Conservation (phyloP, 331 rosid species). For the Pyrus hybrid region DNA sequence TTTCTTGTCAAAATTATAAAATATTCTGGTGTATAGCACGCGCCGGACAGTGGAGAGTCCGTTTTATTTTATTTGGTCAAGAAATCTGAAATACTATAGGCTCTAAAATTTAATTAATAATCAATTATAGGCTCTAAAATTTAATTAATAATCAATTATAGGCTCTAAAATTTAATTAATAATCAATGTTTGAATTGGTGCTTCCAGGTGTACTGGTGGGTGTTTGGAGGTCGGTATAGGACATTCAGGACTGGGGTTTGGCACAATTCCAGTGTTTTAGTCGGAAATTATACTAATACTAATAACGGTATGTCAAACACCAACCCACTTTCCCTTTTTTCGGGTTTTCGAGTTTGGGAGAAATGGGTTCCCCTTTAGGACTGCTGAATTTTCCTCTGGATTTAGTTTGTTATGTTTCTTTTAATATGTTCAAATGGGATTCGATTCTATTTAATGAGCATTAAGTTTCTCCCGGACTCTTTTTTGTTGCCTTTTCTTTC, state of each 20-base stretch:
- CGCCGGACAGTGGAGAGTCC: rapidly evolving
- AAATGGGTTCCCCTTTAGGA: background rate
- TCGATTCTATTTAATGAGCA: too few species aligned
- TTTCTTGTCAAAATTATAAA: too few species aligned
- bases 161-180: too few species aligned
- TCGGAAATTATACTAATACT: constrained; percentile 21
- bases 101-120: too few species aligned
- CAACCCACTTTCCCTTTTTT: background rate
- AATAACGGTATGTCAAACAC: constrained; percentile 24
- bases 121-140: too few species aligned
- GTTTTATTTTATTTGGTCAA: too few species aligned
- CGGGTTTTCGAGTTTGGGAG: background rate
- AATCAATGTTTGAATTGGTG: background rate
- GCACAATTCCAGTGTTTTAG: constrained; percentile 21
- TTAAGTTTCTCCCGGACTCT: background rate
- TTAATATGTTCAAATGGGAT: background rate
- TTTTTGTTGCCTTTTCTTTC: background rate
- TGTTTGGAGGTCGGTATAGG: constrained; percentile 35
- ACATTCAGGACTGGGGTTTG: constrained; percentile 37
- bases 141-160: too few species aligned
- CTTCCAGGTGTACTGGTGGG: constrained; percentile 37
- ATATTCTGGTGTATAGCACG: too few species aligned
- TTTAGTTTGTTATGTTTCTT: background rate
- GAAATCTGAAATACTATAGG: too few species aligned
- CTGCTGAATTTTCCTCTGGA: background rate